These are phyloP conservation scores for Lasiodiplodia sp. DNA, from an alignment of 2,329 filamentous ascomycete species.

Conservation along the genomic window DNA sequence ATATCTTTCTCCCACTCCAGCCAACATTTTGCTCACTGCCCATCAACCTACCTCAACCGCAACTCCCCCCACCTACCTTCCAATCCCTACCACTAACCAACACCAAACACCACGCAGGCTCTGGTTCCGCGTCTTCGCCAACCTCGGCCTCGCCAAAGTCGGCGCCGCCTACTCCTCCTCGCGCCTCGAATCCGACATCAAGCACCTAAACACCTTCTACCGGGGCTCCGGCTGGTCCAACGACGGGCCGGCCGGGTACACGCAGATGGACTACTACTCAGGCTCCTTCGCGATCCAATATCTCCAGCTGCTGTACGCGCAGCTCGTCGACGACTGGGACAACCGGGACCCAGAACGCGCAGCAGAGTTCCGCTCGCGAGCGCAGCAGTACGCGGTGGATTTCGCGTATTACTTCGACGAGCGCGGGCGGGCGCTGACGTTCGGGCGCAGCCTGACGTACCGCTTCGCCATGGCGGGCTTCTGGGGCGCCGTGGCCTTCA, in stretches of 20 bases:
- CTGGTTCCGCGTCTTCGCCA: constrained; percentile 87
- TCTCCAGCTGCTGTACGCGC: constrained; percentile 78
- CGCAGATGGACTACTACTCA: constrained; percentile 87
- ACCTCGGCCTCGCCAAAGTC: constrained; percentile 78
- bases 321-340: constrained; percentile 65
- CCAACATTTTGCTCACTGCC: not conserved
- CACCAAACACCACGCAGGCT: constrained; percentile 46
- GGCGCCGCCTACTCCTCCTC: constrained; percentile 74
- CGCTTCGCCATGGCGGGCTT: constrained; percentile 88
- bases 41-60: not conserved
- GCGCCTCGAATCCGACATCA: constrained; percentile 75
- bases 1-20: too few species aligned
- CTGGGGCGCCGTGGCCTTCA: constrained; percentile 80
- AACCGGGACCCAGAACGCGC: constrained; percentile 67
- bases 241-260: constrained; percentile 78
- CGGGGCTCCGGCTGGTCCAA: constrained; percentile 85
- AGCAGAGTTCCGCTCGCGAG: constrained; percentile 73
- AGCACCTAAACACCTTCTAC: constrained; percentile 81
- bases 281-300: constrained; percentile 85
- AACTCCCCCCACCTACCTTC: constrained; percentile 46
- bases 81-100: constrained; percentile 60
- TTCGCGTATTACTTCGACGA: constrained; percentile 79
- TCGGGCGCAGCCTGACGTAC: constrained; percentile 79
- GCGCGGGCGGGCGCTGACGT: constrained; percentile 75
- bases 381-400: constrained; percentile 71